Evolutionary conservation across 2,329 filamentous ascomycete genomes (phyloP).

Genomic region (Botrytis porri): DNA sequence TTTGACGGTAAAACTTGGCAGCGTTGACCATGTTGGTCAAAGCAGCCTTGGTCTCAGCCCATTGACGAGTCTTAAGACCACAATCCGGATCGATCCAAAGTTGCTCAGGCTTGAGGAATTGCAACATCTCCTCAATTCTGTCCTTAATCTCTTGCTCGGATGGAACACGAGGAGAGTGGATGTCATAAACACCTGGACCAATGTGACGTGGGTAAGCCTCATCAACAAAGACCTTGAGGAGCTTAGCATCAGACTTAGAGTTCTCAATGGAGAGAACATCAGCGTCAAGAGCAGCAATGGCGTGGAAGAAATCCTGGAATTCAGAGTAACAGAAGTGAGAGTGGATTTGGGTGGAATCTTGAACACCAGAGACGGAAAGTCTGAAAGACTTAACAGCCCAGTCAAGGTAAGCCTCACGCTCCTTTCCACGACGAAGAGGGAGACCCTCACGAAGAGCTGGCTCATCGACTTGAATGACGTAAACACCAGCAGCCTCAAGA

Average conservation of each 20-base stretch:
- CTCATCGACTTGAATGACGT: slow-evolving; percentile 99
- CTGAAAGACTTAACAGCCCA: slow-evolving; percentile 99
- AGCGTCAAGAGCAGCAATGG: slow-evolving; percentile 94
- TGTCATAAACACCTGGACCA: slow-evolving; percentile 98
- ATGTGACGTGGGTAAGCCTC: slow-evolving; percentile 97
- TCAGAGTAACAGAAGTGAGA: slow-evolving; percentile 99
- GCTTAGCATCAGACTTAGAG: slow-evolving; percentile 99
- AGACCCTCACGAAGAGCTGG: slow-evolving; percentile 99
- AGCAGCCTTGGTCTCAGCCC: slow-evolving; percentile 97
- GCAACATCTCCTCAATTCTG: slow-evolving; percentile 96
- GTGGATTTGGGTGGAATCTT: slow-evolving; percentile 98
- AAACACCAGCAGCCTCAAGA: slow-evolving; percentile 93
- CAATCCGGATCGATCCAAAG: slow-evolving; percentile 99
- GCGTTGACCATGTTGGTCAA: slow-evolving; percentile 97
- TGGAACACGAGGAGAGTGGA: slow-evolving; percentile 97
- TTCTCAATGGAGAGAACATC: slow-evolving; percentile 99
- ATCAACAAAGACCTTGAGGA: slow-evolving; percentile 97
- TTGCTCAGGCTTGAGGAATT: slow-evolving; percentile 95
- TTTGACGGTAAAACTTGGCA: slow-evolving; percentile 92
- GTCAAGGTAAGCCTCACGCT: slow-evolving; percentile 93
- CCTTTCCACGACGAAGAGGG: slow-evolving; percentile 86
- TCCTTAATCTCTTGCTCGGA: slow-evolving; percentile 98
- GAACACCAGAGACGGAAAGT: slow-evolving; percentile 86
- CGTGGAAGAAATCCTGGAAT: slow-evolving; percentile 99
- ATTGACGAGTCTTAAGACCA: slow-evolving; percentile 98